Evolutionary conservation across 768 basidiomycete species (phyloP), one percentile per base, ranked within the genome.

Genomic region (Hortiboletus flavorubellus): DNA sequence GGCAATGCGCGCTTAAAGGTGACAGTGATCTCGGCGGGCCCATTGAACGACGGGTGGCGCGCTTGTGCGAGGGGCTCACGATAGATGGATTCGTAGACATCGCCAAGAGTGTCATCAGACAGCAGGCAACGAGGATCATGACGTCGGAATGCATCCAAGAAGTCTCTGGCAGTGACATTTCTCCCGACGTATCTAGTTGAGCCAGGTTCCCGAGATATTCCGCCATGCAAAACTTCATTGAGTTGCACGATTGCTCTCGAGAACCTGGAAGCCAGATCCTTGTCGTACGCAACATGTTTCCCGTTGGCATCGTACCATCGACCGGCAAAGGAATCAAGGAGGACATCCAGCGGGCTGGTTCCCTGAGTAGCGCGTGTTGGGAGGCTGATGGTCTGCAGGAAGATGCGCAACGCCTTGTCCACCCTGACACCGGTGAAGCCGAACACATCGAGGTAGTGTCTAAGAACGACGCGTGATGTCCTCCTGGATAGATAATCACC

Each of bases 301-400:
- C 85, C 81, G 66, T 99, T 98, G 18, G 91, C 88, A 56, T 93
- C 90, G 63, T 91, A 91, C 91, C 94, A 98, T 30, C 90, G 82
- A 60, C 82, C 80, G 14, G 93, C 89, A 67, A 99, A 93, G 10
- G 87, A 82, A 63, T 91, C 85, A 31, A 98, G 78, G 2, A 97
- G 75, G 61, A 85, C 79, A 55, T 83, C 79, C 38, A 85, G 61
- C 11, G 72, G 65, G 21, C 23, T 59, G 33, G 49, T 41, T 51
- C 65, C 72, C 35, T 72, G 71, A 5, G 59, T 59, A 15, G 70
- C 50, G 37, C 80, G 77, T 30, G 74, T 64, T 8, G 86, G 83
- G n/a, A 88, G 64, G 62, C 89, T 79, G 37, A 98, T 69, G 8
- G 93, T 87, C 63, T 92, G 83, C 55, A 98, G 74, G 76, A 98